Base-by-base conservation (phyloP, 805 yeast species). In the Metschnikowia drakensbergensis region DNA sequence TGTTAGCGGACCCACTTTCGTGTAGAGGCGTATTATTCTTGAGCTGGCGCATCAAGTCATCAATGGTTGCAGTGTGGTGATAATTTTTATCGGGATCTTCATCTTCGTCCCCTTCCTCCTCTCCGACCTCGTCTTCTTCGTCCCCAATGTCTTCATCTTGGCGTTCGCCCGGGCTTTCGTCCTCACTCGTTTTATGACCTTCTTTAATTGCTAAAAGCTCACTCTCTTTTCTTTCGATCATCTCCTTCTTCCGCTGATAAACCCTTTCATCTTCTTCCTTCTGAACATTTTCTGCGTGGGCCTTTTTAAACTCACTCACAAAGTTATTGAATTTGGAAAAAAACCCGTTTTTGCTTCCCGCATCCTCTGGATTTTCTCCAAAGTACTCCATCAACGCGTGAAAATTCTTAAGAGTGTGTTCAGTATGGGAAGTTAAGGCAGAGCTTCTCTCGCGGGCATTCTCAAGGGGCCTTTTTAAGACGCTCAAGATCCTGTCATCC, bases 301-400 rank as follows among this genome's bases (percentile, higher is more conserved):
- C 96, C 59, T 79, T 83, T 62, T 85, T 82, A 68, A 86, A 95
- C 59, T 88, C 95, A 34, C 71, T 71, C 1, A 88, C 79, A 64
- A 94, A 94, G 45, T 81, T 79, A n/a, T 86, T 77, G 66, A 94
- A 86, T 63, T 88, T 88, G 52, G 72, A 75, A 62, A 92, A 88
- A 58, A 94, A 92, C 0, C 82, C 69, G 51, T 80, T 79, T 46
- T 84, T 78, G 13, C 91, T 79, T 54, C 75, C 72, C 34, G 78
- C 71, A 64, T 92, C 97, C 6, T 64, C 67, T 1, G 86, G 76
- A 63, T 88, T 95, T 66, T 94, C 99, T n/a, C 97, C 98, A 62
- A 88, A 94, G 57, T 79, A 82, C 53, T 76, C 76, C 95, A 94
- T 85, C 53, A 90, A 71, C 31, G 77, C 74, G 46, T 81, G 80